These are phyloP conservation scores for Trichosanthes truncata DNA, from an alignment of 306 rosid genomes.

Conservation along the genomic window DNA sequence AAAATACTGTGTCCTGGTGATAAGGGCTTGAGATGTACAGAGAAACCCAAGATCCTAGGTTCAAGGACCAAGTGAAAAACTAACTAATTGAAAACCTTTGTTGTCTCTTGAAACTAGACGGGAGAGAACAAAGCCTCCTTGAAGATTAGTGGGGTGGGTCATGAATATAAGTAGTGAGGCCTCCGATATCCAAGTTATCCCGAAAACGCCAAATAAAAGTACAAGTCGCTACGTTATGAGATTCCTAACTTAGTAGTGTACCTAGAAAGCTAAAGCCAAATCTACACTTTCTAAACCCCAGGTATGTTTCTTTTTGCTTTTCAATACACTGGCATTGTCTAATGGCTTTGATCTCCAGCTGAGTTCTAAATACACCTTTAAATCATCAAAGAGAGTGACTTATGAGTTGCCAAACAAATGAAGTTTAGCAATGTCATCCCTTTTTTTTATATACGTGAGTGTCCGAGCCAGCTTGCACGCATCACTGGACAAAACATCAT, in stretches of 20 bases:
- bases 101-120: not conserved
- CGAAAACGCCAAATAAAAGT: not conserved
- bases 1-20: not conserved
- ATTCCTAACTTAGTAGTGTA: not conserved
- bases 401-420: not conserved
- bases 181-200: not conserved
- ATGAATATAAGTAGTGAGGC: not conserved
- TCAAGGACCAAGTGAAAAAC: not conserved
- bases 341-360: not conserved
- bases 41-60: not conserved
- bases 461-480: not conserved
- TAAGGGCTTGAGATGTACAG: not conserved
- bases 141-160: not conserved
- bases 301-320: not conserved
- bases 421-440: not conserved
- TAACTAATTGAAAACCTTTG: not conserved
- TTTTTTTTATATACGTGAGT: not conserved
- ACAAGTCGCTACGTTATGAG: not conserved
- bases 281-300: not conserved
- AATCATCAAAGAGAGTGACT: not conserved
- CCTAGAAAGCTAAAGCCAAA: not conserved
- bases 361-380: not conserved
- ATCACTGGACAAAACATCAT: not conserved
- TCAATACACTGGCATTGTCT: not conserved
- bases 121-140: not conserved